Conservation (phyloP, 2,329 filamentous ascomycete species). For the Aaosphaeria arxii region DNA sequence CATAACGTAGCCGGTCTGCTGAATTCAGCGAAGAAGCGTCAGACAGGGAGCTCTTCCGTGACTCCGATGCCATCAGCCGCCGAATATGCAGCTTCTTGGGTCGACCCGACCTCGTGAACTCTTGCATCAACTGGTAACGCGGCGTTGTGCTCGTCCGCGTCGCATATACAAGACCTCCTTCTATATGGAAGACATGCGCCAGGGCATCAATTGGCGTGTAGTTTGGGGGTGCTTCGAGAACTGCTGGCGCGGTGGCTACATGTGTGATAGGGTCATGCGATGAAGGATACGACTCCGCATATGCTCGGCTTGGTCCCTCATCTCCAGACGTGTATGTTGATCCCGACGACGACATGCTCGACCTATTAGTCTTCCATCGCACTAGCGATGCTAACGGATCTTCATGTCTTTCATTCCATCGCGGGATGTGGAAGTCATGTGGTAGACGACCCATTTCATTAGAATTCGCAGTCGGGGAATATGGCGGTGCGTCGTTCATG, state of each 20-base stretch:
- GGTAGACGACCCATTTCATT: constrained; percentile 5
- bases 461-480: constrained; percentile 6
- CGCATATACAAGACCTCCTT: constrained; percentile 16
- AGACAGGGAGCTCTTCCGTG: constrained; percentile 10
- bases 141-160: constrained; percentile 13
- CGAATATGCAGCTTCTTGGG: constrained; percentile 14
- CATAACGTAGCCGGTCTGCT: constrained; percentile 10
- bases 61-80: constrained; percentile 14
- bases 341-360: not conserved
- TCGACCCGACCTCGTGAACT: constrained; percentile 7
- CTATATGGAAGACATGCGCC: constrained; percentile 12
- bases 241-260: not conserved
- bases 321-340: not conserved
- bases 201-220: constrained; percentile 13
- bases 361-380: not conserved
- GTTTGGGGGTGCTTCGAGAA: constrained; percentile 5
- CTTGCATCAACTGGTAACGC: constrained; percentile 19
- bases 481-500: constrained; percentile 9
- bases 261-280: not conserved
- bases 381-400: not conserved
- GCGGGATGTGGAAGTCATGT: constrained; percentile 1
- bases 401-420: not conserved
- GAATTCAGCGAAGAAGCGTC: constrained; percentile 1
- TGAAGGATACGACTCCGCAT: no score
- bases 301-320: not conserved